Base-by-base conservation (phyloP, 306 rosid genomes). In the Fragaria nilgerrensis region DNA sequence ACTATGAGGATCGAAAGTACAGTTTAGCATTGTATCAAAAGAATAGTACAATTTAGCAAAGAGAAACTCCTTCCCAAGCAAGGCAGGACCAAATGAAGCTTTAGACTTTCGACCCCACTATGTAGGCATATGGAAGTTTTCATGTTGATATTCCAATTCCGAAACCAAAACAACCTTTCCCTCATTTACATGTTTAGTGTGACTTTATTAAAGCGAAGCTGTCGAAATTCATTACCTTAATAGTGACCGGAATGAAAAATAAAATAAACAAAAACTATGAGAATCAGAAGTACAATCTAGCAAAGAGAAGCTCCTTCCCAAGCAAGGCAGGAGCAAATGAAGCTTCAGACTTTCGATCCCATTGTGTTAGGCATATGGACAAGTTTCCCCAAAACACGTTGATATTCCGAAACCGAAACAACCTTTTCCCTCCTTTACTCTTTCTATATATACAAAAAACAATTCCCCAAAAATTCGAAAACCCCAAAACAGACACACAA, bases 361-460 rank as follows among this genome's bases (percentile, higher is more conserved):
- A n/a, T n/a, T n/a, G n/a, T n/a, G n/a, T n/a, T n/a, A 48, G 8
- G 22, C 5, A 1, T 17, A 2, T 20, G 48, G 39, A 22, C 76
- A 52, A 72, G 67, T 73, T 73, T 73, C 77, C 20, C 50, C 20
- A 48, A 29, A 29, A 29, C 32, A 29, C 32, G 2, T 29, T 50
- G 9, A 16, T 70, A 16, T 47, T 47, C 55, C 52, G 14, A 29
- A 50, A 6, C 61, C 25, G 10, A 72, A 72, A 32, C n/a, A 45
- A 45, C 52, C 49, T 2, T 49, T 39, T 55, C 77, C 43, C 77
- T 39, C 77, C 69, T 58, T 58, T 59, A 41, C 77, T 10, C 77
- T 23, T 23, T 23, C 2, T 55, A 37, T 55, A 36, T n/a, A 14
- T 9, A n/a, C 25, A 15, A 15, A 63, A 62, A 15, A 4, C n/a